Base-by-base conservation (phyloP, 345 rosid species). In the Pistacia vera region DNA sequence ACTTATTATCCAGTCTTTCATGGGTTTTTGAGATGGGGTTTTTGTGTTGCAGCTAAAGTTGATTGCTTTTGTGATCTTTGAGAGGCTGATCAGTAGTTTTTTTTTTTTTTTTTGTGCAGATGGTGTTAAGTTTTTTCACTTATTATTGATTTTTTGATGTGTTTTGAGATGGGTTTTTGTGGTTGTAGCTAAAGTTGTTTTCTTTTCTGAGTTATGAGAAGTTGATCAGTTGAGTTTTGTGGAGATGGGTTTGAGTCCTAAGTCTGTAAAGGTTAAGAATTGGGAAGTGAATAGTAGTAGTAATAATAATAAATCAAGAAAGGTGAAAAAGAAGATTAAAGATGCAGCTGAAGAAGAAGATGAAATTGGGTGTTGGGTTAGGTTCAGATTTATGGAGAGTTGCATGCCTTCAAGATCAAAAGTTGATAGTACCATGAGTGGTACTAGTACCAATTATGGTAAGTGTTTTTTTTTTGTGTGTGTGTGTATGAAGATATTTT, bases 401-500 rank as follows among this genome's bases (percentile, higher is more conserved):
- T 92, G 93, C 81, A 82, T 92, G 84, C 86, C 90, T 79, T 89
- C 92, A 57, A 92, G 95, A 84, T 92, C 97, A 81, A 92, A 87
- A 82, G 95, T 92, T 80, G 94, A 92, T 77, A 90, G 86, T 82
- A 89, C 97, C 63, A 66, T 84, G 77, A 88, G 92, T 81, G 89
- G 92, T 48, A 71, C 83, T 30, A 82, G 81, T 74, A 70, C 86
- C 44, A 81, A 70, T 77, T 84, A 75, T 76, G 88, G 88, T 85
- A 85, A 77, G 51, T 58, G 60, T 70, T 64, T 16, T 51, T 36
- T 66, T n/a, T 59, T 55, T 22, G 25, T 25, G 25, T 56, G 49
- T 48, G 70, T 30, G 33, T 30, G 33, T 54, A 49, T 62, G 48
- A 54, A 63, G 59, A 56, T 33, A 3, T 6, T 18, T 25, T 67